A percentile compares a stretch with the other conserved stretches of the same genome.
Evolutionary conservation across 2,329 filamentous ascomycete species (phyloP).

Genomic region (Botrytis tulipae): DNA sequence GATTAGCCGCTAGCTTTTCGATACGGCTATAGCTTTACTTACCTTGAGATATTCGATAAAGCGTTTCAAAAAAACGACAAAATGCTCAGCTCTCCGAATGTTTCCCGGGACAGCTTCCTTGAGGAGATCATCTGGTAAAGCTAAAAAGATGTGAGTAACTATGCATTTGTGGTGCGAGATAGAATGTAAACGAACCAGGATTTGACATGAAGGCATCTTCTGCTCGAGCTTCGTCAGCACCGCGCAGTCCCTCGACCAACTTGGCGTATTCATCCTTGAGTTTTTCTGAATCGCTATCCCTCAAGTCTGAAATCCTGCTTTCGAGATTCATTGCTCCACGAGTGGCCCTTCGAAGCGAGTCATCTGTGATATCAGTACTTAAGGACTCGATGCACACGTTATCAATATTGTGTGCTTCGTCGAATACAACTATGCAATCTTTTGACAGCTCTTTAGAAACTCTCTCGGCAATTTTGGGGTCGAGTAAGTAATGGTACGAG

Average conservation of each 20-base stretch:
- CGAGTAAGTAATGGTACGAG: constrained; percentile 96
- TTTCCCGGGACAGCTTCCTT: constrained; percentile 97
- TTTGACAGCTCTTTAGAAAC: constrained; percentile 89
- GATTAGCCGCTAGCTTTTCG: constrained; percentile 21
- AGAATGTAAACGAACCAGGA: constrained; percentile 48
- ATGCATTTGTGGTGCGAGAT: background rate
- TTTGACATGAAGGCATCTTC: constrained; percentile 98
- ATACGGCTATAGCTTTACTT: constrained; percentile 14
- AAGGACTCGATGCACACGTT: constrained; percentile 98
- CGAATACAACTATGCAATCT: constrained; percentile 97
- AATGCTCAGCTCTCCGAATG: constrained; percentile 92
- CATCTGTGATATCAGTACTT: constrained; percentile 95
- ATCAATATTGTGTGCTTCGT: constrained; percentile 98
- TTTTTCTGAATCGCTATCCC: constrained; percentile 90
- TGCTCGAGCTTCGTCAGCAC: constrained; percentile 82
- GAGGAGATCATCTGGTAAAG: constrained; percentile 86
- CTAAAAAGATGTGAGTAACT: constrained; percentile 42
- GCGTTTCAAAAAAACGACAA: constrained; percentile 88
- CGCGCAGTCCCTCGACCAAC: constrained; percentile 84
- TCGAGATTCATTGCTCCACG: constrained; percentile 89
- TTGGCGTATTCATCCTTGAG: constrained; percentile 94
- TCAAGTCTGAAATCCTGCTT: constrained; percentile 88
- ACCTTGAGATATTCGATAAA: constrained; percentile 96
- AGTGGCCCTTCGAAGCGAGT: constrained; percentile 86
- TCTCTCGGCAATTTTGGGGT: constrained; percentile 90